These are phyloP conservation scores for Alternaria arbusti DNA, from an alignment of 2,329 filamentous ascomycete species.

Conservation along the genomic window DNA sequence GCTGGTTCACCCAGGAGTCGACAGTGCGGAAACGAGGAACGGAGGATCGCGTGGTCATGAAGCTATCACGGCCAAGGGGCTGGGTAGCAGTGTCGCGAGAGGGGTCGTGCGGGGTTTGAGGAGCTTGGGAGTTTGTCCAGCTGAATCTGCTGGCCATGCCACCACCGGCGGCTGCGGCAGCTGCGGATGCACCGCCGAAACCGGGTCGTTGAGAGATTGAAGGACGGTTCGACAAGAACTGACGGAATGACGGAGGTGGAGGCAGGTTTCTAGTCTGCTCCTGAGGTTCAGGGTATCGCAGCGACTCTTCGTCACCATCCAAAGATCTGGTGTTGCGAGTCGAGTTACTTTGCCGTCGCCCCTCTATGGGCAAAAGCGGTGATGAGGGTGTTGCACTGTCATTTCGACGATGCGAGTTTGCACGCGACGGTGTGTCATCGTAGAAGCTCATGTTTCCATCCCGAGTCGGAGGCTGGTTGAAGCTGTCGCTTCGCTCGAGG, in stretches of 20 bases:
- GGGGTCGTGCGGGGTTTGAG: conserved; percentile 47
- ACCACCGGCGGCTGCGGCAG: conserved; percentile 9
- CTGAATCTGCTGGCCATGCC: conserved; percentile 44
- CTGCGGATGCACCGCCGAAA: conserved; percentile 23
- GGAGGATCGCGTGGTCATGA: conserved; percentile 45
- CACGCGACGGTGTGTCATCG: conserved; percentile 29
- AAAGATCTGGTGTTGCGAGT: conserved; percentile 43
- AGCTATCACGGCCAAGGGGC: conserved; percentile 40
- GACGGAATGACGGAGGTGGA: conserved; percentile 47
- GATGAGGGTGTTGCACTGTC: conserved; percentile 42
- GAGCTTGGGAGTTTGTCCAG: conserved; percentile 51
- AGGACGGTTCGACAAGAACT: conserved; percentile 47
- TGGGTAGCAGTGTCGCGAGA: conserved; percentile 34
- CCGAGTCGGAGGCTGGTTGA: conserved; percentile 24
- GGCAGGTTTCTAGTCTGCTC: conserved; percentile 28
- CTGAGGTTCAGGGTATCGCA: conserved; percentile 29
- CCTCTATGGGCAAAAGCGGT: conserved; percentile 36
- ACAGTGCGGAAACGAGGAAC: conserved; percentile 50
- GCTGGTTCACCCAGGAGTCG: conserved; percentile 51
- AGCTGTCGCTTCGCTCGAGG: conserved; percentile 39
- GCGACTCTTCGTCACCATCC: conserved; percentile 27
- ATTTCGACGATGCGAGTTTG: conserved; percentile 38
- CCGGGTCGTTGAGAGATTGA: conserved; percentile 39
- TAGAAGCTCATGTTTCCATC: conserved; percentile 32
- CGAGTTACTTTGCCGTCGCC: conserved; percentile 33